phyloP scores from a whole-genome alignment of 805 yeast species.

The Sporopachydermia quercuum region DNA sequence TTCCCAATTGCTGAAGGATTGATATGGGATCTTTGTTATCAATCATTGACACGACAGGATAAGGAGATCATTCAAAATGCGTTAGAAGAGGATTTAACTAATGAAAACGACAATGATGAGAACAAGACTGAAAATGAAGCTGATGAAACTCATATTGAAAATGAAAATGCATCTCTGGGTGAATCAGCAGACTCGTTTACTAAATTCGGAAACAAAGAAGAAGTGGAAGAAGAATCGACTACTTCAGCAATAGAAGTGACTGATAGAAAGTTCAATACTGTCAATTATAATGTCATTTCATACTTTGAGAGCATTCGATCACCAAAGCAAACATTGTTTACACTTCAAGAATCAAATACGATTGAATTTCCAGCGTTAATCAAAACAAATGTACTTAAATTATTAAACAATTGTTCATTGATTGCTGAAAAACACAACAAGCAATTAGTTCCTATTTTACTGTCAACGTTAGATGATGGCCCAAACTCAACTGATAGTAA shows the following conservation, averaged over 20 bases:
- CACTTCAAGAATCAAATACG: conserved; percentile 7
- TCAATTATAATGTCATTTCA: background rate
- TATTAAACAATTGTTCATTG: conserved; percentile 42
- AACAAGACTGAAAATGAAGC: background rate
- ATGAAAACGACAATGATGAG: background rate
- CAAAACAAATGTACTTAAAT: conserved; percentile 42
- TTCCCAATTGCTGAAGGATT: conserved; percentile 24
- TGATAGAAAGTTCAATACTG: background rate
- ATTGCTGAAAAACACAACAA: conserved; percentile 53
- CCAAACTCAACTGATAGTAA: conserved; percentile 17
- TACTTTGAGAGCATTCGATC: conserved; percentile 7
- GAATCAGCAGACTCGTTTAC: background rate
- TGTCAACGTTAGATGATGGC: conserved; percentile 22
- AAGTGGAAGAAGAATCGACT: background rate
- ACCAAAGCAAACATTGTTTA: conserved; percentile 5
- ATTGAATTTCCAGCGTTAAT: conserved; percentile 27
- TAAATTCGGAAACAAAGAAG: background rate
- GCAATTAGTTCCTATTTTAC: conserved; percentile 43
- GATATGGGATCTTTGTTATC: conserved; percentile 41
- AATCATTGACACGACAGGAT: conserved; percentile 10
- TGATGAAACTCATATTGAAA: background rate
- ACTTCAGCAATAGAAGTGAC: background rate
- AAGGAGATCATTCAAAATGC: conserved; percentile 6
- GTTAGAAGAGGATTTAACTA: background rate
- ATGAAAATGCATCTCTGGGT: too few relatives aligned